Evolutionary conservation across 1,139 yeast species (phyloP).

Genomic region (Blastobotrys aristatus): DNA sequence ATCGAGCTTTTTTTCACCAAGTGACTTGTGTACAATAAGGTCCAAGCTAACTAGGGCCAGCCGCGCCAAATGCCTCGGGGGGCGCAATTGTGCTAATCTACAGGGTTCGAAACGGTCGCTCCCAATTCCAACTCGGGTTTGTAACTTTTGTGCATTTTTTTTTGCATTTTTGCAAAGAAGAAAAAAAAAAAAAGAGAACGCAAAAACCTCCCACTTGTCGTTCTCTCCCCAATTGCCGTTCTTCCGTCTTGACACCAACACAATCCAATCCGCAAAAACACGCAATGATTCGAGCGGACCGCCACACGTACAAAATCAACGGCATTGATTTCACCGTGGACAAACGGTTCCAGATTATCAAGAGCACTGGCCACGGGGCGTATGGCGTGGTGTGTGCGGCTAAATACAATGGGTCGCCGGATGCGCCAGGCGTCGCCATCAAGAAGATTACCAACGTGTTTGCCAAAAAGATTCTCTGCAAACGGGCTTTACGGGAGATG

Average conservation of each 20-base stretch:
- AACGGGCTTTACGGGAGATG: slow-evolving; percentile 84
- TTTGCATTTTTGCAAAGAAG: no score
- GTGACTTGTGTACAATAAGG: no score
- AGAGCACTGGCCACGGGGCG: slow-evolving; percentile 95
- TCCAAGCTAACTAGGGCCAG: no score
- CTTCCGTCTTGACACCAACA: neutral
- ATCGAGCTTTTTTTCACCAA: no score
- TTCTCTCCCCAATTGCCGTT: neutral
- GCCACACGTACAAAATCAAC: slow-evolving; percentile 56
- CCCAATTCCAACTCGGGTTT: no score
- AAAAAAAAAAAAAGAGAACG: no score
- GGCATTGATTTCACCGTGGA: slow-evolving; percentile 90
- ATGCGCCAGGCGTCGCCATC: slow-evolving; percentile 69
- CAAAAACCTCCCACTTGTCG: neutral
- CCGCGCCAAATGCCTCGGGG: no score
- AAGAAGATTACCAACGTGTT: slow-evolving; percentile 88
- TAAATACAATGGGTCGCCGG: slow-evolving; percentile 62
- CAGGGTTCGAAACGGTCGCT: no score
- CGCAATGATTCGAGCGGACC: slow-evolving; percentile 29
- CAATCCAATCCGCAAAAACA: no score
- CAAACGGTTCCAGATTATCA: slow-evolving; percentile 74
- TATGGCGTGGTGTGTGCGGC: slow-evolving; percentile 97
- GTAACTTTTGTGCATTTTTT: no score
- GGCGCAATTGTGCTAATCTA: no score
- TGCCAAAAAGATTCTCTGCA: slow-evolving; percentile 81